Percentiles rank a stretch among this genome's conserved stretches.
phyloP scores from a whole-genome alignment of 2,329 filamentous ascomycete genomes.

The Calycina marina region DNA sequence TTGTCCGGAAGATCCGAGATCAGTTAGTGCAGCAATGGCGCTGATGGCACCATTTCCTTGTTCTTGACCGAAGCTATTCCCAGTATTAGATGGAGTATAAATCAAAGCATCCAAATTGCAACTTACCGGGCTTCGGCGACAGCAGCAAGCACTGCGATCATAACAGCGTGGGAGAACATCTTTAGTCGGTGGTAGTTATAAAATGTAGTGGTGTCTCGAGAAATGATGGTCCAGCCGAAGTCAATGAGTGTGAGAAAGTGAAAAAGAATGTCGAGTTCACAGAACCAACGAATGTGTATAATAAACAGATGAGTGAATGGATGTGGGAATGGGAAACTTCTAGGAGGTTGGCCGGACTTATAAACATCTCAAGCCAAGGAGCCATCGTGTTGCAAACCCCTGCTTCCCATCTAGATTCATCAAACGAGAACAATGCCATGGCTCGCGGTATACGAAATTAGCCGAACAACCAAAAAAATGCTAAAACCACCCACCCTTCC shows the following conservation, averaged over 20 bases:
- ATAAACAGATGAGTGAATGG: not conserved
- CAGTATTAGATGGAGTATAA: constrained; percentile 1
- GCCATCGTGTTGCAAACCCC: not conserved
- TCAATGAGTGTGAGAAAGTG: constrained; percentile 11
- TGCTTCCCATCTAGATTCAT: too few species aligned
- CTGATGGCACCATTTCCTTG: constrained; percentile 34
- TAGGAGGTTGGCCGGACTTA: not conserved
- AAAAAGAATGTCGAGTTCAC: constrained; percentile 20
- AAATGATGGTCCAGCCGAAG: constrained; percentile 14
- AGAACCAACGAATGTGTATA: constrained; percentile 13
- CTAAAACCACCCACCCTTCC: too few species aligned
- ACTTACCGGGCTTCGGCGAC: constrained; percentile 20
- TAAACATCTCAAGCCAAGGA: not conserved
- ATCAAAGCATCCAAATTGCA: too few species aligned
- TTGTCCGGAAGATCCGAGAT: constrained; percentile 41
- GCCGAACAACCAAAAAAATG: too few species aligned
- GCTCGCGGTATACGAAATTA: too few species aligned
- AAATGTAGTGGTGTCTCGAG: constrained; percentile 2
- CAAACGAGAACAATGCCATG: not conserved
- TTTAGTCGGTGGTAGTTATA: constrained; percentile 3
- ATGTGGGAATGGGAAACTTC: not conserved
- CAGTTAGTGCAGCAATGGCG: constrained; percentile 36
- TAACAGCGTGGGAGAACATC: constrained; percentile 17
- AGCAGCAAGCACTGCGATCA: constrained; percentile 15
- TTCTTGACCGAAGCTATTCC: constrained; percentile 44